Percentiles rank a stretch among this genome's conserved stretches.
Conservation (phyloP, 108 stramenopile genomes). For the Chaetoceros muelleri region DNA sequence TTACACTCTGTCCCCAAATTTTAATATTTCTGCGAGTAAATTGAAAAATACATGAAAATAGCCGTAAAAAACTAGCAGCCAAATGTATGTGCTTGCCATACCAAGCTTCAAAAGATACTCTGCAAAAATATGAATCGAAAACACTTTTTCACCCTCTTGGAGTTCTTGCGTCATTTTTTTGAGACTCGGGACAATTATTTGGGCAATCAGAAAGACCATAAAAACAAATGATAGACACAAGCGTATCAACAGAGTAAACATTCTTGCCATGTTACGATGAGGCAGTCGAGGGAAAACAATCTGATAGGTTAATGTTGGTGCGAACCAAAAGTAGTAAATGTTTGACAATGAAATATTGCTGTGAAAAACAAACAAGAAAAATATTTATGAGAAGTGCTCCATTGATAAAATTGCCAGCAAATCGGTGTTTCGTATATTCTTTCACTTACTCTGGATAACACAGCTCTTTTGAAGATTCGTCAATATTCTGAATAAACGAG, state of each 20-base stretch:
- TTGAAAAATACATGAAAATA: conserved; percentile 90
- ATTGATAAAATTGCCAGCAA: neutral
- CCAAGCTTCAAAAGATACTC: conserved; percentile 69
- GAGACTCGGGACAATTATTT: conserved; percentile 51
- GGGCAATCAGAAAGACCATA: conserved; percentile 52
- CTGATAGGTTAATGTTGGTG: conserved; percentile 82
- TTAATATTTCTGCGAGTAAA: conserved; percentile 78
- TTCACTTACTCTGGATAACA: neutral
- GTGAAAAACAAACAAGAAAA: neutral
- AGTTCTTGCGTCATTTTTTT: conserved; percentile 44
- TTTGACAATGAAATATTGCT: conserved; percentile 58
- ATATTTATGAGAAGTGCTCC: too few species aligned
- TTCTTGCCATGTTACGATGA: conserved; percentile 31
- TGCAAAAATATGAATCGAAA: conserved; percentile 38
- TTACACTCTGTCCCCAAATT: conserved; percentile 89
- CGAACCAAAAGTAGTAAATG: conserved; percentile 80
- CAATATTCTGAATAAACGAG: neutral
- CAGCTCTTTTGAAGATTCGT: neutral
- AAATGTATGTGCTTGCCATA: conserved; percentile 80
- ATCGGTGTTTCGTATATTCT: neutral
- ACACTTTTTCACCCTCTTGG: conserved; percentile 33
- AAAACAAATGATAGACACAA: conserved; percentile 36
- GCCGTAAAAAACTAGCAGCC: conserved; percentile 85
- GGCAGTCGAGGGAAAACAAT: conserved; percentile 65
- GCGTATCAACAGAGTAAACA: conserved; percentile 33